Evolutionary conservation across 2,329 filamentous ascomycete species (phyloP), one percentile per base, ranked within the genome.

Genomic region (Verruconis gallopava): DNA sequence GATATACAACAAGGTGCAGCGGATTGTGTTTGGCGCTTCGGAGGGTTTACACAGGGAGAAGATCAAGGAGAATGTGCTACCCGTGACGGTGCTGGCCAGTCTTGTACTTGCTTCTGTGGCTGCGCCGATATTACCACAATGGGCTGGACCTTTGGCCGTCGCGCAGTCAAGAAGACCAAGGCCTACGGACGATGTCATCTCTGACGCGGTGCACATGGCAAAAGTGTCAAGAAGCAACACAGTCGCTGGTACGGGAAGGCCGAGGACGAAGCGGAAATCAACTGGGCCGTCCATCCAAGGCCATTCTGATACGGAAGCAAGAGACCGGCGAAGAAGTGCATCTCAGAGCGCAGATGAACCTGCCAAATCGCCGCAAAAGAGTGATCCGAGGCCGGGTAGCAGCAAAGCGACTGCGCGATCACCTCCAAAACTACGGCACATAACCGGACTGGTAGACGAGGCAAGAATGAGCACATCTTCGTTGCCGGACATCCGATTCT

Each of bases 1-100:
- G 54, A 77, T 91, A 51, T 89, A 88, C 66, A 91, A 91, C 63
- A 85, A 85, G 61, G 82, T 91, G 30, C 84, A 91, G 61, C 78
- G 85, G 60, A 85, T 91, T 51, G 83, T 91, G 19, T 91, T 91
- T 58, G 84, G 84, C 15, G 69, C 81, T 18, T 71, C 78, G 22
- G 83, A 89, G 53, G 70, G 73, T 19, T 69, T 70, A 46, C 72
- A 77, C 44, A 70, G 77, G 49, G 81, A 85, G 52, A 81, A 79
- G 63, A 86, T 91, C 57, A 80, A 77, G 55, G 83, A 89, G 60
- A 91, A 91, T 57, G 71, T 81, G 4, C 61, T 89, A 30, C 84
- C 84, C 5, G 82, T 89, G 42, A 84, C 81, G 4, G 79, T 91
- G 2, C 72, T 91, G 22, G 80, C 81, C 28, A 88, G 83, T 60